Evolutionary conservation across 2,329 filamentous ascomycete species (phyloP), one percentile per base, ranked within the genome.

Genomic region (Stagonosporopsis cucurbitacearum): DNA sequence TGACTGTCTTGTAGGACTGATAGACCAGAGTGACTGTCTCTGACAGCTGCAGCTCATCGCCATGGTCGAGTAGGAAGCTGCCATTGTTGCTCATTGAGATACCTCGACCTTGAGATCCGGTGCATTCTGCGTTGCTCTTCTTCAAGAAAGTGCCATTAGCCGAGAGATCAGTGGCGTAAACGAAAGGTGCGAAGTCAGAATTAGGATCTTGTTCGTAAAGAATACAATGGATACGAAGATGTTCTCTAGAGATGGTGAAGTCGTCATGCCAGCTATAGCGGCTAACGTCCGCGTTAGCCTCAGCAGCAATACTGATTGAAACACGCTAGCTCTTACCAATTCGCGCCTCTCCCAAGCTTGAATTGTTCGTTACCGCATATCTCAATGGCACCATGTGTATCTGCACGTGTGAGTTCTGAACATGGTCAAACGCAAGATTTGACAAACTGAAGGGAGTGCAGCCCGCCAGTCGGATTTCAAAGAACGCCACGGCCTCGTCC

Each of bases 151-250:
- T 78, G 6, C 77, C 70, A 54, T 82, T 81, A 32, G 68, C 69
- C 0, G 80, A 83, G 2, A 80, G 44, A 48, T 81, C 76, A 35
- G 78, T 74, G 13, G 74, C 75, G 60, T 82, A 83, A 2, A 83
- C 73, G 50, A 82, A 74, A 5, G 80, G 80, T 3, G 75, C 65
- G 11, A 81, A 72, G 2, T 60, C 57, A 11, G 70, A 59, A 22
- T 66, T 51, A 13, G 66, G 64, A 23, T 74, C 65, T 50, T 77
- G 70, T 30, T 80, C 80, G 54, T 78, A 82, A 1, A 80, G 50
- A 43, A 82, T 73, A 60, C 78, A 80, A 58, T 79, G 78, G 39
- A 82, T 69, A 20, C 73, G 73, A 15, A 82, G 60, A 68, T 82
- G 80, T 49, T 74, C 71, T 30, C 75, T 78, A 15, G 80, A 82